Evolutionary conservation across 2,329 filamentous ascomycete genomes (phyloP), one percentile per base, ranked within the genome.

Genomic region (Colletotrichum sp.): DNA sequence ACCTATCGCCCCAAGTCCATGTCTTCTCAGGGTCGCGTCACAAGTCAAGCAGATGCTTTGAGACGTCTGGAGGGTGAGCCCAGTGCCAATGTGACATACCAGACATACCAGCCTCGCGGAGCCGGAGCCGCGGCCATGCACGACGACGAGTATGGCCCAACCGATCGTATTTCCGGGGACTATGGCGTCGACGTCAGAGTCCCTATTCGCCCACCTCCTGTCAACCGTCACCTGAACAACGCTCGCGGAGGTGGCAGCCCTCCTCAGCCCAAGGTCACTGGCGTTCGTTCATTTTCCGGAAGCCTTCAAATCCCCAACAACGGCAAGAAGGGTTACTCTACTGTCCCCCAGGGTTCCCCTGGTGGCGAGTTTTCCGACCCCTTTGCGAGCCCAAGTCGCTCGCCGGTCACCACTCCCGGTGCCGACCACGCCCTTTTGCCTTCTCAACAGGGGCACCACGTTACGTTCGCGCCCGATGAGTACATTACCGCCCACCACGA

Each of bases 1-100:
- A 75, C 73, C 5, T 75, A 75, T 18, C 73, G 73, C 14, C 73
- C 73, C 18, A 75, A 75, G 70, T 75, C 73, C 10, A 64, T 71
- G 32, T 52, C 68, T 13, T 52, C 63, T 4, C 18, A 30, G 7
- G 74, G 70, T 18, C 71, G 48, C 6, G 18, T 34, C 30, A 66
- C 38, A 3, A 71, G 71, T n/a, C 65, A 73, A 26, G 66, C 74
- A 36, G 71, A 74, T 32, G 71, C 74, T 10, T 34, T 76, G 36
- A 74, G 66, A 28, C 65, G 62, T n/a, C 74, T 76, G 3, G 74
- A 76, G 55, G 74, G 74, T 12, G 73, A 71, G n/a, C 26, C 65
- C 4, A 65, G 12, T 6, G 48, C 61, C 8, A 10, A 32, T n/a
- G 24, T 66, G 10, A 32, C 36, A 32, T 48, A 65, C 56, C 26